phyloP scores from a whole-genome alignment of 1,139 yeast genomes.

The Candida tropicalis region DNA sequence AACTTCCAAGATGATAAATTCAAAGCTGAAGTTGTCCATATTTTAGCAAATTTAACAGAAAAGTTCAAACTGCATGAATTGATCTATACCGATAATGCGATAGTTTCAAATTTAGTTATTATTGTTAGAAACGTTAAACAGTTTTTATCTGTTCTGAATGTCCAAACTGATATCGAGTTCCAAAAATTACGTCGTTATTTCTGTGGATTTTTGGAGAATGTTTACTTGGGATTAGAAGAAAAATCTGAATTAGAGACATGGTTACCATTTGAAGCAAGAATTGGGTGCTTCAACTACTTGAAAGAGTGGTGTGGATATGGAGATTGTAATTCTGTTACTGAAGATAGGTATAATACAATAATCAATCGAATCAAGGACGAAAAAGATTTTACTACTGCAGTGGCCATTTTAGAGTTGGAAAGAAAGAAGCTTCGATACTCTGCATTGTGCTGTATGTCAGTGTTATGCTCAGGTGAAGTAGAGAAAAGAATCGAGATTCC shows the following conservation, averaged over 20 bases:
- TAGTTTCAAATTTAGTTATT: constrained; percentile 62
- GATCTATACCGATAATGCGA: constrained; percentile 68
- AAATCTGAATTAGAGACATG: constrained; percentile 48
- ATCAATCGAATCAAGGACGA: constrained; percentile 42
- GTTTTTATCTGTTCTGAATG: constrained; percentile 57
- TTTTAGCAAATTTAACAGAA: constrained; percentile 68
- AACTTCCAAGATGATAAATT: constrained; percentile 50
- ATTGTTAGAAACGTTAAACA: constrained; percentile 67
- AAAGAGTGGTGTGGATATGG: constrained; percentile 98
- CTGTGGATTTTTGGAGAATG: constrained; percentile 73
- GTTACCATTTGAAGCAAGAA: constrained; percentile 84
- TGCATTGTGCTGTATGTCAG: constrained; percentile 82
- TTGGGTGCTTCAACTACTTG: constrained; percentile 76
- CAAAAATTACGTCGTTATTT: constrained; percentile 81
- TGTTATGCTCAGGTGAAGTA: constrained; percentile 69
- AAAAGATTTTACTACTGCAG: constrained; percentile 54
- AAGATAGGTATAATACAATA: constrained; percentile 71
- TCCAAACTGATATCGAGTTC: constrained; percentile 70
- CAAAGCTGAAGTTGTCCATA: constrained; percentile 78
- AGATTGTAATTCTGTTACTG: constrained; percentile 57
- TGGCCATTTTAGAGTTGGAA: constrained; percentile 85
- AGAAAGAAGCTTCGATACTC: constrained; percentile 70
- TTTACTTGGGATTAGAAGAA: constrained; percentile 56
- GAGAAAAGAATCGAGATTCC: constrained; percentile 51
- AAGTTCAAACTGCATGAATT: constrained; percentile 50